Evolutionary conservation across 2,329 filamentous ascomycete species (phyloP), one percentile per base, ranked within the genome.

Genomic region (Nothopassalora personata): DNA sequence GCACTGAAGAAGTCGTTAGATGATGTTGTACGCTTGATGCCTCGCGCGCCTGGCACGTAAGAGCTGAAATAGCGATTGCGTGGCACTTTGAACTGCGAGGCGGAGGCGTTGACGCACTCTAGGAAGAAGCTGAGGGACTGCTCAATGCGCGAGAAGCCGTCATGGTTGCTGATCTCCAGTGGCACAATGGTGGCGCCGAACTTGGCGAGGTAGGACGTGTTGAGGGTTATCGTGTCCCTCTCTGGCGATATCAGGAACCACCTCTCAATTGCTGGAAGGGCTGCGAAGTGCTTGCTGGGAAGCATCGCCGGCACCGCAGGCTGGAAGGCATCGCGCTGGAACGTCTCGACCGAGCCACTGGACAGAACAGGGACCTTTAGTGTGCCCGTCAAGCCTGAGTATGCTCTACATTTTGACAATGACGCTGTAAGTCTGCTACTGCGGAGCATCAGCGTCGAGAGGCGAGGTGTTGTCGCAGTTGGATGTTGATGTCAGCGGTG

Each of bases 81-180:
- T 27, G 47, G 58, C 23, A 39, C 27, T 36, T 49, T 39, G 60
- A 58, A 66, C 54, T 53, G 62, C 34, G 65, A 68, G 47, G 63
- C 59, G 46, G 63, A 65, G 53, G 65, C 59, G 50, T 60, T 53
- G 47, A 72, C 67, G 80, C 81, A 80, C 57, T 84, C 80, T 15
- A 87, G 73, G 50, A 95, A 83, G 34, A 93, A 79, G 39, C 77
- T 77, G 0, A 96, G 74, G 0, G 86, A 83, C 1, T 84, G 85
- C 28, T 83, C 69, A 49, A 89, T 78, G 53, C 81, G 81, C 30
- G 78, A 80, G 69, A 85, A 90, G 31, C 67, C 73, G 53, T 73
- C 74, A 45, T 73, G 52, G 53, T 68, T 66, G 5, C 79, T 83
- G 48, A 86, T 74, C 67, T 89, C 86, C 5, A 88, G 75, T 1